Evolutionary conservation across 345 rosid species (phyloP), one percentile per base, ranked within the genome.

Genomic region (Cardamine resedifolia): DNA sequence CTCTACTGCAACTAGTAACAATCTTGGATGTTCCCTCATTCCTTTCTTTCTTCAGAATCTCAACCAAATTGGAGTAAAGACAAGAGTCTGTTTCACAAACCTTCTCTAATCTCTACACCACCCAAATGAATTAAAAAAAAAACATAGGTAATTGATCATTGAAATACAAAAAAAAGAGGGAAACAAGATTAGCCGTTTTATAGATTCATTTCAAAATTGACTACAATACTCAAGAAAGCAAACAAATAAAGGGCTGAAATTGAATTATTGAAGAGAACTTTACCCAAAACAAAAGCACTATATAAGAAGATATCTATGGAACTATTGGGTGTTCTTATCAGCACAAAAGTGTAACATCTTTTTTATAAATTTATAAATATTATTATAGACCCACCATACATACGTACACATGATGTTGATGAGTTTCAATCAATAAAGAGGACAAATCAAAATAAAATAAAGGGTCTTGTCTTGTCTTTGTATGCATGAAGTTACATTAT

Each of bases 31-130:
- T 79, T 70, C 90, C 97, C 68, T 89, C 91, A 45, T 56, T 38
- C 18, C 20, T 57, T 73, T 91, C 99, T 79, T 89, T 88, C 70
- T 85, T 88, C 79, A 95, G 74, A 11, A 91, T 85, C 78, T 87
- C 96, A 19, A 78, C 85, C 83, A 88, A 72, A 70, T 88, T 88
- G 67, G 89, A 79, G 74, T 83, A 83, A 61, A 68, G 53, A 62
- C 83, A 72, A 49, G 91, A 87, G 73, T 89, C 84, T 33, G 83
- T 72, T 63, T 88, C 90, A 69, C 66, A 80, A 20, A 85, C 39
- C 81, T 28, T 79, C 77, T 91, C 95, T 81, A 95, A 67, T 77
- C 91, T 88, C 99, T 95, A 64, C 81, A 66, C 62, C 61, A 66
- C 16, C 39, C 57, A 58, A 47, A 45, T 31, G 14, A 58, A 36